phyloP scores from a whole-genome alignment of 176 grass and related monocot genomes.

The Thalia dealbata region DNA sequence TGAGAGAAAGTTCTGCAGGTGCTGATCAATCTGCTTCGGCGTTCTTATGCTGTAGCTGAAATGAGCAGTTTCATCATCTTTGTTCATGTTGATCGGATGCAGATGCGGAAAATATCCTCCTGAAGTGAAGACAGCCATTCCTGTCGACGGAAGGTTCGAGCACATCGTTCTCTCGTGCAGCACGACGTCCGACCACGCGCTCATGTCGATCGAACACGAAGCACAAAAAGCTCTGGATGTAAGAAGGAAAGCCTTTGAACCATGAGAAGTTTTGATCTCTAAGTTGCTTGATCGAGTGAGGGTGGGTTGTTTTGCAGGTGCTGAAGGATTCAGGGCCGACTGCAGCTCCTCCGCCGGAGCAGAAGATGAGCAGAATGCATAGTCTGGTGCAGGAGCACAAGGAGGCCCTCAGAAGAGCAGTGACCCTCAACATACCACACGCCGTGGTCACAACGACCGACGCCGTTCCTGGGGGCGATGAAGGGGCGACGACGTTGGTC shows the following conservation, averaged over 20 bases:
- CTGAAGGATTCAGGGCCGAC: slow-evolving; percentile 35
- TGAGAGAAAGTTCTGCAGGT: slow-evolving; percentile 49
- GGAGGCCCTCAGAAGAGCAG: slow-evolving; percentile 53
- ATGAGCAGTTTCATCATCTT: no score
- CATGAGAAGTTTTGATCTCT: no score
- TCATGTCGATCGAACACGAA: slow-evolving; percentile 86
- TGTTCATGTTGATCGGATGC: no score
- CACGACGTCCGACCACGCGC: slow-evolving; percentile 77
- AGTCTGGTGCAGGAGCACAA: slow-evolving; percentile 76
- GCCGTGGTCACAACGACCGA: slow-evolving; percentile 27
- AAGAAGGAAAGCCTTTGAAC: slow-evolving; percentile 7
- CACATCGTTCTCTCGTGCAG: slow-evolving; percentile 94
- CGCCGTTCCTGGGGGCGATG: slow-evolving; percentile 5
- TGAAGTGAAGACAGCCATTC: slow-evolving; percentile 84
- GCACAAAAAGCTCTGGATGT: slow-evolving; percentile 68
- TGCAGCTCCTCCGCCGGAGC: slow-evolving; percentile 31
- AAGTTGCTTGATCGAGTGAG: no score
- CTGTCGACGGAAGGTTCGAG: slow-evolving; percentile 88
- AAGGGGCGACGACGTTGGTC: slow-evolving; percentile 4
- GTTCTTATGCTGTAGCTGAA: background rate
- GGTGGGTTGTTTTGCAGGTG: slow-evolving; percentile 31
- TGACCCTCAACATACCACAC: slow-evolving; percentile 56
- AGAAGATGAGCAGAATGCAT: slow-evolving; percentile 59
- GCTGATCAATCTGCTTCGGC: background rate
- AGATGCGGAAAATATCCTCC: slow-evolving; percentile 90